Base-by-base conservation (phyloP, 2,329 filamentous ascomycete species). In the Diaporthe destruens region DNA sequence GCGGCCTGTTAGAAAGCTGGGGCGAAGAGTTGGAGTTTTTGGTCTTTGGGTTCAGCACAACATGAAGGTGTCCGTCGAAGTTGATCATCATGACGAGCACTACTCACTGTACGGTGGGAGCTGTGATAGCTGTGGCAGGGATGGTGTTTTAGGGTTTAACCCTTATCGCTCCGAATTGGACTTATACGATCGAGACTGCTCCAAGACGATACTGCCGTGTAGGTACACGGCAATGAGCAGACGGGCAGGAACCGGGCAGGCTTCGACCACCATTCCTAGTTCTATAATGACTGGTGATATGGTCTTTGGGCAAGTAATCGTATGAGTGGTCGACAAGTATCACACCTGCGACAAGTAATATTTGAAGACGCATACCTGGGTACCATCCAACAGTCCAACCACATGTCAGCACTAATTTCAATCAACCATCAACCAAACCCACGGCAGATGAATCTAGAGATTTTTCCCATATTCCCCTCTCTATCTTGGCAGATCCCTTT, bases 31-130 rank as follows among this genome's bases (percentile, higher is more conserved):
- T 53, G n/a, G n/a, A 11, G 59, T 12, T 49, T 23, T 23, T 18
- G 12, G 9, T 36, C 6, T 51, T n/a, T 63, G 23, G 42, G 3
- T 14, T 14, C 4, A 6, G 29, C 3, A n/a, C 47, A 20, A 53
- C 23, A n/a, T 25, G 32, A 53, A 34, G 16, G n/a, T 39, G 6
- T 23, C n/a, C n/a, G 2, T 16, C 7, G 9, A 14, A 14, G 6
- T 47, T 23, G 51, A 44, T 55, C 32, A 49, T 71, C 29, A 74
- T 74, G 72, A 74, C 72, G 69, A 65, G 69, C 63, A 74, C 55
- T 32, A 39, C n/a, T n/a, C n/a, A n/a, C n/a, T 25, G 23, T 32
- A 39, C 51, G 9, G 9, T 23, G 16, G 29, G 44, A 53, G 47
- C 29, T 69, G n/a, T 47, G 44, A 47, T 18, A 42, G 39, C 39